A percentile compares a stretch with the other conserved stretches of the same genome.
Evolutionary conservation across 192 early-diverging fungal genomes (phyloP).

Genomic region (Irineochytrium annulatum): DNA sequence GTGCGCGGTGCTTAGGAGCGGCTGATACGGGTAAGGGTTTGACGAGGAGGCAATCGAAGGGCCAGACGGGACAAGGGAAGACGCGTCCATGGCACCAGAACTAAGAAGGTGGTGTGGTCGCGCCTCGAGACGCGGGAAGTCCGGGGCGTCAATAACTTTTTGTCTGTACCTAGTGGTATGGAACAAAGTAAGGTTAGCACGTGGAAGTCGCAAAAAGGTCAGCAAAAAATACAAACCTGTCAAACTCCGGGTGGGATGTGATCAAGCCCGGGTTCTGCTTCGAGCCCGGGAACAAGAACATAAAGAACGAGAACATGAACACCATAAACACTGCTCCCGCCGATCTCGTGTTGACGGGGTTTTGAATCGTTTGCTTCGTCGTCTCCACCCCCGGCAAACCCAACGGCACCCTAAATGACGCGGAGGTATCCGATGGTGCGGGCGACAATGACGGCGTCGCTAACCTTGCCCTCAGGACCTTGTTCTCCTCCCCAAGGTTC

Average conservation of each 20-base stretch:
- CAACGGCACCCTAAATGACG: slow-evolving; percentile 13
- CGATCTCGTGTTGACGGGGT: slow-evolving; percentile 31
- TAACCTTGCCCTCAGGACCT: slow-evolving; percentile 44
- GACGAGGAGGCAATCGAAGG: no score
- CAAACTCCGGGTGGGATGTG: background rate
- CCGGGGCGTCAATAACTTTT: background rate
- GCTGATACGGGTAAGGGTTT: no score
- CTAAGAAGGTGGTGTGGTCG: background rate
- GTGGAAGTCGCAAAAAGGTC: no score
- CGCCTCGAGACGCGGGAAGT: background rate
- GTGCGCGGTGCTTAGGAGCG: no score
- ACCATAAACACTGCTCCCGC: slow-evolving; percentile 63
- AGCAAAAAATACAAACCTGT: background rate
- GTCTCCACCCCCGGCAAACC: slow-evolving; percentile 1
- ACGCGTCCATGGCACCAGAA: no score
- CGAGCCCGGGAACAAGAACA: slow-evolving; percentile 64
- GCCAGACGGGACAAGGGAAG: no score
- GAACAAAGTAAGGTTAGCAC: no score
- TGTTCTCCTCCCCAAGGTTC: slow-evolving; percentile 53
- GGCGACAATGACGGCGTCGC: slow-evolving; percentile 33
- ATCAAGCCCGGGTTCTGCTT: slow-evolving; percentile 7
- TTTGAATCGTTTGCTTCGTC: background rate
- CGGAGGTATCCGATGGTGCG: slow-evolving; percentile 17
- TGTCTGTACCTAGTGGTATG: no score
- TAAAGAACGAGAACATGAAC: slow-evolving; percentile 72